phyloP scores from a whole-genome alignment of 1,139 yeast genomes.

The Kluyveromyces sp. region DNA sequence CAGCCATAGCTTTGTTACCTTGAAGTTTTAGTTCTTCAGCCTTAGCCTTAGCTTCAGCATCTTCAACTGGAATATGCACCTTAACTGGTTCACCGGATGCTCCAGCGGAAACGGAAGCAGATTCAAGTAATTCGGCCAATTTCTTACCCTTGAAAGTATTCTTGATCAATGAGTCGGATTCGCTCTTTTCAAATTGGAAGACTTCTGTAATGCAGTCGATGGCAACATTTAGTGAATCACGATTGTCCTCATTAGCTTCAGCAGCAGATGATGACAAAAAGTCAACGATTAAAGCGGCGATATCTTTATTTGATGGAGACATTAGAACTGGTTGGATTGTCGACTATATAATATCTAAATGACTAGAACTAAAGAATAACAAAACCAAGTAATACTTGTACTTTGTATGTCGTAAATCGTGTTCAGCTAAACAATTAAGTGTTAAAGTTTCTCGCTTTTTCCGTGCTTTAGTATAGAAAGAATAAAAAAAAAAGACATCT shows the following conservation, averaged over 20 bases:
- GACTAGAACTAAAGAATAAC: too few species aligned
- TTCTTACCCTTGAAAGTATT: constrained; percentile 42
- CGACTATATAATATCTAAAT: background rate
- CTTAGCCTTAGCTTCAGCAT: constrained; percentile 46
- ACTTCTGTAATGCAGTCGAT: constrained; percentile 88
- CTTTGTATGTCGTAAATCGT: too few species aligned
- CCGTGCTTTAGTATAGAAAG: too few species aligned
- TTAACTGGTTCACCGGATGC: constrained; percentile 29
- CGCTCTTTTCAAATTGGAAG: constrained; percentile 56
- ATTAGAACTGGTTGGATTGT: constrained; percentile 9
- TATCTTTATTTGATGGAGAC: constrained; percentile 43
- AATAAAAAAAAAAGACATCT: too few species aligned
- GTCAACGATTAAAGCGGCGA: constrained; percentile 68
- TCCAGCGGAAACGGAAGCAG: constrained; percentile 21
- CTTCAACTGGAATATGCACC: constrained; percentile 38
- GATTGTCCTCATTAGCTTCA: constrained; percentile 66
- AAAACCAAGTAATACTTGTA: too few species aligned
- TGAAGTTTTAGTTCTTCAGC: constrained; percentile 82
- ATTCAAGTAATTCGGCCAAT: constrained; percentile 36
- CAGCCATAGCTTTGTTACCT: constrained; percentile 91
- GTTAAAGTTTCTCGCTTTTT: too few species aligned
- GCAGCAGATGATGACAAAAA: constrained; percentile 61
- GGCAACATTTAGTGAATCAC: constrained; percentile 92
- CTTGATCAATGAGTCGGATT: constrained; percentile 32
- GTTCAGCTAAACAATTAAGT: too few species aligned